Percentiles rank a stretch among this genome's conserved stretches.
Conservation (phyloP, 2,329 filamentous ascomycete genomes). For the Fusarium bactridioides region DNA sequence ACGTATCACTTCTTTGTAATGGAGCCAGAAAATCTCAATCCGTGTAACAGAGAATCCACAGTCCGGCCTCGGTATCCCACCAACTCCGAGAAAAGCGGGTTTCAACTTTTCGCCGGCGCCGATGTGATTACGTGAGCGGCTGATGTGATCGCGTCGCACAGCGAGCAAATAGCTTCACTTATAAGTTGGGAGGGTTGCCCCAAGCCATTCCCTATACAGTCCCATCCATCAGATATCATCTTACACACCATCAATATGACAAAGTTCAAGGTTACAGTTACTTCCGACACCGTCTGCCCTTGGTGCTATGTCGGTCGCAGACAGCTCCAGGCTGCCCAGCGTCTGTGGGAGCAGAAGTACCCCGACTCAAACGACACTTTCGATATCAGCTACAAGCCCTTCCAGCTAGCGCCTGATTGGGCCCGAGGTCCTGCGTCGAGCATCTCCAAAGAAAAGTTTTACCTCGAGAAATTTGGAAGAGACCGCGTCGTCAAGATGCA, state of each 20-base stretch:
- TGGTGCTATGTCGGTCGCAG: conserved; percentile 61
- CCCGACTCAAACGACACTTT: conserved; percentile 66
- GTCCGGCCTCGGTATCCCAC: conserved; percentile 31
- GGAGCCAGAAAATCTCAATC: background rate
- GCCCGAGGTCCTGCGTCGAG: conserved; percentile 43
- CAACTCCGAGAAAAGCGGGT: conserved; percentile 11
- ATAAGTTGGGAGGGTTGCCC: conserved; percentile 8
- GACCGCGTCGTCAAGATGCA: conserved; percentile 58
- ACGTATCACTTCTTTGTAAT: conserved; percentile 7
- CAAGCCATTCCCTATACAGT: background rate
- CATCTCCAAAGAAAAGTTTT: conserved; percentile 50
- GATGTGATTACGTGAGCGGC: conserved; percentile 28
- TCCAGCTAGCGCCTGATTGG: conserved; percentile 52
- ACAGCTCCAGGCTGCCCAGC: conserved; percentile 57
- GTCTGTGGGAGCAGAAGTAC: conserved; percentile 49
- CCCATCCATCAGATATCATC: background rate
- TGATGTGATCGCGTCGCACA: conserved; percentile 21
- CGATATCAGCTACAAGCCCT: conserved; percentile 56
- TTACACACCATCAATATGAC: conserved; percentile 62
- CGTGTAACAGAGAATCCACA: background rate
- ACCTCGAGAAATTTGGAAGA: conserved; percentile 65
- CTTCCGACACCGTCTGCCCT: conserved; percentile 60
- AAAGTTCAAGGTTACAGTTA: conserved; percentile 54
- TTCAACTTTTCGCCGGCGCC: background rate
- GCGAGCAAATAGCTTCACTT: background rate